These are phyloP conservation scores for Hypoxylon sp. DNA, from an alignment of 2,329 filamentous ascomycete species.

Conservation along the genomic window DNA sequence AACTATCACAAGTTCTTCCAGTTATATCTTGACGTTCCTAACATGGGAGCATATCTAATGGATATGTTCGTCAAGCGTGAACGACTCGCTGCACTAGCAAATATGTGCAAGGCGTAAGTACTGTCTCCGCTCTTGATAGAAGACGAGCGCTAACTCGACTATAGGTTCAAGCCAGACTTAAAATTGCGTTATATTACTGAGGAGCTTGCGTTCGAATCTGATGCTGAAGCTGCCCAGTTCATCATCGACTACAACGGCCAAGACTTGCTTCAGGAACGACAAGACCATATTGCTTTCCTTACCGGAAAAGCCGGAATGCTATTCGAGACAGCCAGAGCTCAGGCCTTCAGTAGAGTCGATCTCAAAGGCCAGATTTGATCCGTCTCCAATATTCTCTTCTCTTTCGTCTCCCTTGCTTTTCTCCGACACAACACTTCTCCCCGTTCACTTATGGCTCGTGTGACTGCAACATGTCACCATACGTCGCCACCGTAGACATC, in stretches of 20 bases:
- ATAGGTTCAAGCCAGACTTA: slow-evolving; percentile 91
- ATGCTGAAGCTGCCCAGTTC: slow-evolving; percentile 91
- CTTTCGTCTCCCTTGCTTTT: slow-evolving; percentile 33
- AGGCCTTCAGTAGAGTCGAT: slow-evolving; percentile 88
- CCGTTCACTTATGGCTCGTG: slow-evolving; percentile 12
- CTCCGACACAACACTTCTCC: slow-evolving; percentile 27
- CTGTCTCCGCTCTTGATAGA: background rate
- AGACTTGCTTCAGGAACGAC: slow-evolving; percentile 80
- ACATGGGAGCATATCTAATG: slow-evolving; percentile 98
- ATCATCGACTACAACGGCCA: slow-evolving; percentile 84
- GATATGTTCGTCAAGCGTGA: slow-evolving; percentile 98
- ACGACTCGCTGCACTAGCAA: slow-evolving; percentile 88
- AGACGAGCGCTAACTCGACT: slow-evolving; percentile 58
- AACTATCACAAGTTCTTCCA: slow-evolving; percentile 99
- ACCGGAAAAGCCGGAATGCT: slow-evolving; percentile 77
- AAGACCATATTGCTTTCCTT: slow-evolving; percentile 78
- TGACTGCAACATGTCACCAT: slow-evolving; percentile 24
- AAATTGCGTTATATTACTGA: slow-evolving; percentile 92
- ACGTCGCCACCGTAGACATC: slow-evolving; percentile 28
- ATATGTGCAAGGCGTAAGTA: slow-evolving; percentile 94
- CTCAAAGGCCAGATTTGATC: slow-evolving; percentile 95
- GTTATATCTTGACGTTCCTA: slow-evolving; percentile 91
- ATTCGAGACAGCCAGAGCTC: slow-evolving; percentile 79
- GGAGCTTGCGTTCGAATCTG: slow-evolving; percentile 94
- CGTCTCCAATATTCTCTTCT: slow-evolving; percentile 40